Evolutionary conservation across 768 basidiomycete species (phyloP).

Genomic region (Tephrocybe rancida): DNA sequence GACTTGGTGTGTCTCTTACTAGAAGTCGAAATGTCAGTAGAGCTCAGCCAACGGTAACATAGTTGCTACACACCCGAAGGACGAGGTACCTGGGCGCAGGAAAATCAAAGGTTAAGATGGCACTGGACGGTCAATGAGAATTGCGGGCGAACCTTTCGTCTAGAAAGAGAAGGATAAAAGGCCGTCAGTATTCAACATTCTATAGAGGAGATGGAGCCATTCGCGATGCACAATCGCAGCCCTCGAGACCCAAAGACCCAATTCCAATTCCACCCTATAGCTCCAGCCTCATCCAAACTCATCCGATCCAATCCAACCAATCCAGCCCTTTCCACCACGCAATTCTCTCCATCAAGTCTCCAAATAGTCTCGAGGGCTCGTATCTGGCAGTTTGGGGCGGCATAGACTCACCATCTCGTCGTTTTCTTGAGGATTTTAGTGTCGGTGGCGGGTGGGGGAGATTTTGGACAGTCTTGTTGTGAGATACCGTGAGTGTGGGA

Average conservation of each 20-base stretch:
- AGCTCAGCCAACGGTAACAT: neutral
- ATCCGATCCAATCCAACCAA: conserved; percentile 23
- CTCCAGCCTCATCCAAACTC: conserved; percentile 25
- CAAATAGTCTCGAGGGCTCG: conserved; percentile 12
- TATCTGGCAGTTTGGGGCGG: conserved; percentile 15
- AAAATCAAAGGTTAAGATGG: conserved; percentile 9
- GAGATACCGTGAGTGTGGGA: conserved; percentile 18
- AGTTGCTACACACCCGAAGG: conserved; percentile 78
- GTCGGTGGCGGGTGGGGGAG: conserved; percentile 22
- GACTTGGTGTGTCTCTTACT: conserved; percentile 98
- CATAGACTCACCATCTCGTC: conserved; percentile 47
- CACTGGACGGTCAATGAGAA: neutral
- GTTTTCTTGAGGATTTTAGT: conserved; percentile 37
- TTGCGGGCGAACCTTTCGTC: conserved; percentile 79
- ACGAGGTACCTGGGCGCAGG: conserved; percentile 78
- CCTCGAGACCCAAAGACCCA: neutral
- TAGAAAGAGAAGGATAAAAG: conserved; percentile 34
- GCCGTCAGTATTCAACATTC: conserved; percentile 19
- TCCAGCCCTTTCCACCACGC: conserved; percentile 6
- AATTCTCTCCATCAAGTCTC: conserved; percentile 20
- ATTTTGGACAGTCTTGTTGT: conserved; percentile 9
- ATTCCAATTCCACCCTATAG: conserved; percentile 15
- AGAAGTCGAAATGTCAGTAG: conserved; percentile 16
- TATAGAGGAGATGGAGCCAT: neutral
- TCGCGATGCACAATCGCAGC: neutral